Evolutionary conservation across 2,329 filamentous ascomycete genomes (phyloP), one percentile per base, ranked within the genome.

Genomic region (Colletotrichum gloeosporioides): DNA sequence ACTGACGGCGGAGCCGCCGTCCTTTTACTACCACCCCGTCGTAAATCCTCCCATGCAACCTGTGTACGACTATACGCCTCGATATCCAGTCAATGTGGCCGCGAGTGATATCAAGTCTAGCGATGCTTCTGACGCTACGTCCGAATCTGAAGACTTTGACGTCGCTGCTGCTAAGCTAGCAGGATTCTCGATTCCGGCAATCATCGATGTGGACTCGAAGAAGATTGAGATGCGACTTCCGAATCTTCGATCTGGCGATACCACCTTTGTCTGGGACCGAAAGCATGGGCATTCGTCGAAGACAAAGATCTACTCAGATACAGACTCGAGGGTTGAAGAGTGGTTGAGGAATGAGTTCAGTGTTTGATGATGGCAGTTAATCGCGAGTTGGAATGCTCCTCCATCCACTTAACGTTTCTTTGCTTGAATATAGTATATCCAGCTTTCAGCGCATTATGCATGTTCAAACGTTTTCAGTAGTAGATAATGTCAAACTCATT

Each of bases 161-260:
- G 8, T 22, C 6, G 44, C 55, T 29, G 29, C 18, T 10, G 44
- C 22, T 8, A 16, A 18, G 9, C 16, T 31, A 9, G 63, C 70
- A 4, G 53, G 74, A 16, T 39, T 49, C 15, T 22, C 44, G 2
- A 73, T 69, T 25, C 73, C 73, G 1, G 65, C 71, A 7, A 74
- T 76, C 22, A 76, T 76, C 2, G 74, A 76, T 16, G 57, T 76
- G 18, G 71, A 76, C 22, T 61, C 32, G 8, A 44, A 62, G 12
- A 74, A 74, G n/a, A 34, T 76, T 29, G 57, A 53, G 12, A 44
- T 76, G 29, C 34, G 44, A 27, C 39, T 76, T 5, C 71, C 74
- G 0, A 65, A 76, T 18, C 27, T 36, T 3, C 44, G 65, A 9
- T 44, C 39, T 4, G 70, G 74, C 1, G 29, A 59, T 2, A 25